Percentiles rank a stretch among this genome's conserved stretches.
These are phyloP conservation scores for Schizopora paradoxa DNA, from an alignment of 1,284 basidiomycete species.

Conservation along the genomic window DNA sequence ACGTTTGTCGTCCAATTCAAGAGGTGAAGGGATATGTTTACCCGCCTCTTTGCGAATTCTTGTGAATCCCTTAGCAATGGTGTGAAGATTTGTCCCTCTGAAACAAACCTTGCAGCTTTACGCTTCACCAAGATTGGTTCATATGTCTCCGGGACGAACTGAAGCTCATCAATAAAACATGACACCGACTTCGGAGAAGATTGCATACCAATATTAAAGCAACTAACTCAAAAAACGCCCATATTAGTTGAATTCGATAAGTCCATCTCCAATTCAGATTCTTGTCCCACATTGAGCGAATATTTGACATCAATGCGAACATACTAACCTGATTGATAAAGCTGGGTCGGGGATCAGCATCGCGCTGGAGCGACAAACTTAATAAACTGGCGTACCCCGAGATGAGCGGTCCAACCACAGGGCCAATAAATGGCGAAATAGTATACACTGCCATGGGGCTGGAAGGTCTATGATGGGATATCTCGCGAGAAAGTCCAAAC, in stretches of 20 bases:
- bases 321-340: slow-evolving; percentile 41
- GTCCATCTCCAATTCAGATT: slow-evolving; percentile 75
- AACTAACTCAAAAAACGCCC: slow-evolving; percentile 45
- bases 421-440: slow-evolving; percentile 67
- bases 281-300: slow-evolving; percentile 26
- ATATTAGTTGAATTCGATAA: slow-evolving; percentile 62
- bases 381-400: slow-evolving; percentile 40
- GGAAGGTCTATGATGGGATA: slow-evolving; percentile 8
- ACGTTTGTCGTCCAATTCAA: slow-evolving; percentile 21
- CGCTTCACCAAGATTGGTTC: slow-evolving; percentile 54
- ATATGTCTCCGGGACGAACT: slow-evolving; percentile 75
- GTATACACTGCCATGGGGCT: slow-evolving; percentile 80
- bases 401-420: slow-evolving; percentile 61
- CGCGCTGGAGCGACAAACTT: background rate
- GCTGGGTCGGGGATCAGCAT: slow-evolving; percentile 18
- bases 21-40: slow-evolving; percentile 36
- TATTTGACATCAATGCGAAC: background rate
- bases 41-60: slow-evolving; percentile 36
- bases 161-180: background rate
- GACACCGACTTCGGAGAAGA: background rate
- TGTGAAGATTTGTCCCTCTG: background rate
- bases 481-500: background rate
- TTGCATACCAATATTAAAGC: slow-evolving; percentile 43
- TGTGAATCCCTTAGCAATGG: background rate
- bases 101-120: slow-evolving; percentile 40